A percentile compares a stretch with the other conserved stretches of the same genome.
Evolutionary conservation across 2,329 filamentous ascomycete genomes (phyloP).

Genomic region (Gaeumannomyces tritici): DNA sequence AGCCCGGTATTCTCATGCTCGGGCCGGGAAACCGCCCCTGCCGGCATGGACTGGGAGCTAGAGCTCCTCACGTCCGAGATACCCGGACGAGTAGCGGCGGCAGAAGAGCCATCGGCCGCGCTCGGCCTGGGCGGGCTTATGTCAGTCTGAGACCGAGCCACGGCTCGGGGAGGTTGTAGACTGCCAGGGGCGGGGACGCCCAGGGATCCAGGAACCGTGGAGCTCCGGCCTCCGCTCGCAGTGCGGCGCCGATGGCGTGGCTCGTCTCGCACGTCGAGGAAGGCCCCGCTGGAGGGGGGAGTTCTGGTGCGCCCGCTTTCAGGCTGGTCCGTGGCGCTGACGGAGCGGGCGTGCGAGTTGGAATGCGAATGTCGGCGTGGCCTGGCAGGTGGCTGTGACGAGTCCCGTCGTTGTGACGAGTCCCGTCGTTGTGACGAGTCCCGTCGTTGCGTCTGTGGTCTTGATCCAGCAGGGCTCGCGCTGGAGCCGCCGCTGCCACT

Average conservation of each 20-base stretch:
- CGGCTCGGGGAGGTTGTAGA: slow-evolving; percentile 30
- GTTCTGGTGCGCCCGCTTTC: slow-evolving; percentile 41
- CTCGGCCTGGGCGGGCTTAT: slow-evolving; percentile 27
- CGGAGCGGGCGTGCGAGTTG: slow-evolving; percentile 32
- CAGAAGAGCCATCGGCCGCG: slow-evolving; percentile 18
- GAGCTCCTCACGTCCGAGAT: slow-evolving; percentile 32
- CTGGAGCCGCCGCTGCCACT: slow-evolving; percentile 9
- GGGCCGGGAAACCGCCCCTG: slow-evolving; percentile 8
- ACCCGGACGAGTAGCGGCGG: slow-evolving; percentile 21
- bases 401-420: slow-evolving; percentile 7
- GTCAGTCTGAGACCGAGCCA: slow-evolving; percentile 57
- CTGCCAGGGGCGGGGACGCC: background rate
- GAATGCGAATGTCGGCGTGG: slow-evolving; percentile 25
- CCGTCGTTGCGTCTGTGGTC: slow-evolving; percentile 1
- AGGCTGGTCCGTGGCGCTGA: slow-evolving; percentile 30
- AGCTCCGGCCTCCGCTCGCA: slow-evolving; percentile 44
- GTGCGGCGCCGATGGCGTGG: slow-evolving; percentile 37
- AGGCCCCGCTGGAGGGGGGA: slow-evolving; percentile 33
- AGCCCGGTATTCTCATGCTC: slow-evolving; percentile 12
- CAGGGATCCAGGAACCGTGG: slow-evolving; percentile 35
- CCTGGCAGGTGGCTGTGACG: slow-evolving; percentile 18
- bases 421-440: slow-evolving; percentile 15
- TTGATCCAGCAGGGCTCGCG: slow-evolving; percentile 13
- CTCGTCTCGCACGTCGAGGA: slow-evolving; percentile 40
- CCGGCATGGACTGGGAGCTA: slow-evolving; percentile 20